These are phyloP conservation scores for Lasiosphaeria ovina DNA, from an alignment of 495 filamentous ascomycete genomes.

Conservation along the genomic window DNA sequence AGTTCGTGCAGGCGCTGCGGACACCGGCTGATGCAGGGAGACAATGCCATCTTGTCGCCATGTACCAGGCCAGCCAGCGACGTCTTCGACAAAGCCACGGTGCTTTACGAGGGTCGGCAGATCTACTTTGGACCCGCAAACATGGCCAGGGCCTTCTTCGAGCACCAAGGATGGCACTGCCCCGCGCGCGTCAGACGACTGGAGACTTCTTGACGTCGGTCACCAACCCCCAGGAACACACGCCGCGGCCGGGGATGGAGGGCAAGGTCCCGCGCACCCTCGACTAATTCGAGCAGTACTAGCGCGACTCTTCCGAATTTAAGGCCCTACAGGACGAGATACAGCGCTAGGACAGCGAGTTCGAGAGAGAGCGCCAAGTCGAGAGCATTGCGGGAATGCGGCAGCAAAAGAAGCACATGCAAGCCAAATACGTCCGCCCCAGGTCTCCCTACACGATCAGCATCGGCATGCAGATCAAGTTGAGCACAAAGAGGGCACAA, in stretches of 20 bases:
- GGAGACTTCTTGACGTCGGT: conserved; percentile 76
- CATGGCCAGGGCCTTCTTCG: conserved; percentile 58
- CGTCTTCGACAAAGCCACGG: conserved; percentile 59
- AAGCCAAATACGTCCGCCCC: conserved; percentile 41
- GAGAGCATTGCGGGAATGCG: conserved; percentile 22
- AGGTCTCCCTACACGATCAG: conserved; percentile 57
- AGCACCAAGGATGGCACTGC: conserved; percentile 60
- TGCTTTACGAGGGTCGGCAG: conserved; percentile 63
- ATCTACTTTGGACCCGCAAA: conserved; percentile 62
- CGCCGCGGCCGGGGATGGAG: conserved; percentile 63
- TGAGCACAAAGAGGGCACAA: conserved; percentile 50
- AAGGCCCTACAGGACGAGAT: conserved; percentile 60
- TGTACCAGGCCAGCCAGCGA: conserved; percentile 75
- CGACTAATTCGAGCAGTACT: conserved; percentile 59
- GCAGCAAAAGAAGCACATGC: conserved; percentile 28
- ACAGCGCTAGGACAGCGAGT: conserved; percentile 54
- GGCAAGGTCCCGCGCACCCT: conserved; percentile 58
- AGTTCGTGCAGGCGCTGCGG: conserved; percentile 49
- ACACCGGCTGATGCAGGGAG: conserved; percentile 51
- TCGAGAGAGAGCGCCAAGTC: conserved; percentile 37
- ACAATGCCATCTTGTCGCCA: conserved; percentile 58
- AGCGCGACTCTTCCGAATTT: conserved; percentile 45
- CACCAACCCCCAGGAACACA: conserved; percentile 68
- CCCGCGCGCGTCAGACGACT: conserved; percentile 66
- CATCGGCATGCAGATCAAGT: conserved; percentile 55